Evolutionary conservation across 305 asterid genomes (phyloP).

Genomic region (Salvia sclarea): DNA sequence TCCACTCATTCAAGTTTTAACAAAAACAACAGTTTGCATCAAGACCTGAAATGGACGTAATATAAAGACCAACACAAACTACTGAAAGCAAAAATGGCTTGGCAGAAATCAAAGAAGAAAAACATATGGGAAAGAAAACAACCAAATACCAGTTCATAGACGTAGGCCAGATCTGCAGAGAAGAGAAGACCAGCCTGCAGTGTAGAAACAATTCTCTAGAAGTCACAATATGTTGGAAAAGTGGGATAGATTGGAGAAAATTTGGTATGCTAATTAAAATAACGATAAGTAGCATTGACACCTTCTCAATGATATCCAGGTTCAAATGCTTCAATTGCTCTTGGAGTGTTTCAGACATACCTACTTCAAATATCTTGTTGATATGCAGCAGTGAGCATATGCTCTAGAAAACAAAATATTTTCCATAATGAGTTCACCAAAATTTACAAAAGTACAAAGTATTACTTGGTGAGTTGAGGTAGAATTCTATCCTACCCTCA

Average conservation of each 20-base stretch:
- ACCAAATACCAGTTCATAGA: conserved; percentile 75
- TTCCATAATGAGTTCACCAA: neutral
- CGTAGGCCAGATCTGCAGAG: conserved; percentile 74
- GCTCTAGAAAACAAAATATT: conserved; percentile 57
- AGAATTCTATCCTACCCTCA: conserved; percentile 59
- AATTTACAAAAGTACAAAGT: conserved; percentile 2
- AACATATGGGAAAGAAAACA: conserved; percentile 20
- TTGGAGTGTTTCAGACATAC: conserved; percentile 71
- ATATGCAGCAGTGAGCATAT: conserved; percentile 81
- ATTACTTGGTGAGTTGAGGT: neutral
- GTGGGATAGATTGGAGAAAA: conserved; percentile 16
- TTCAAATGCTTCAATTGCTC: conserved; percentile 64
- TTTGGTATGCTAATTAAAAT: conserved; percentile 8
- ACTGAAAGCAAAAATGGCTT: conserved; percentile 9
- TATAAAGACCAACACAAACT: conserved; percentile 22
- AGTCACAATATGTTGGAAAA: conserved; percentile 10
- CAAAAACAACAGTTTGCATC: neutral
- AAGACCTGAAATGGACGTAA: conserved; percentile 25
- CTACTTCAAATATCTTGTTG: conserved; percentile 91
- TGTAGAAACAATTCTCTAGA: conserved; percentile 21
- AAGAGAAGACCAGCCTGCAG: conserved; percentile 73
- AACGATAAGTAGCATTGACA: conserved; percentile 31
- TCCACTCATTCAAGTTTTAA: conserved; percentile 6
- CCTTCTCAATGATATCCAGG: conserved; percentile 83
- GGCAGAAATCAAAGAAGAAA: neutral